phyloP scores from a whole-genome alignment of 192 early-diverging fungal species.

The Umbelopsis ramanniana region DNA sequence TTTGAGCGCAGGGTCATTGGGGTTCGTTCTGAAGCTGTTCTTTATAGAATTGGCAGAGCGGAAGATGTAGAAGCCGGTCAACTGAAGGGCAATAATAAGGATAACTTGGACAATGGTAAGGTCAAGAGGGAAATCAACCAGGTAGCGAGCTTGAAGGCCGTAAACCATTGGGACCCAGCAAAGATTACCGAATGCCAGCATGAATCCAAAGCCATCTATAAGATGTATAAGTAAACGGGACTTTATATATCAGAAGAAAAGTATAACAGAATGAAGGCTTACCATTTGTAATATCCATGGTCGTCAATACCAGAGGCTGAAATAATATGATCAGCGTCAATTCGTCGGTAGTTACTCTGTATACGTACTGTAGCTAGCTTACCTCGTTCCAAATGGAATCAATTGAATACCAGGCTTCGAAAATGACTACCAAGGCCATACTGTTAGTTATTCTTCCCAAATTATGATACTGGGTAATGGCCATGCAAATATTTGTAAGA shows the following conservation, averaged over 20 bases:
- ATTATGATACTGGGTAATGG: slow-evolving; percentile 72
- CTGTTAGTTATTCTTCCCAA: slow-evolving; percentile 73
- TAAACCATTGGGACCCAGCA: slow-evolving; percentile 94
- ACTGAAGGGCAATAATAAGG: slow-evolving; percentile 58
- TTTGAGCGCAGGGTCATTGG: slow-evolving; percentile 57
- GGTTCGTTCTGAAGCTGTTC: slow-evolving; percentile 83
- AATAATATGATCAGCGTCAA: slow-evolving; percentile 20
- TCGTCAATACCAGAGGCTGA: slow-evolving; percentile 83
- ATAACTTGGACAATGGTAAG: slow-evolving; percentile 49
- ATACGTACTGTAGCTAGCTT: neutral
- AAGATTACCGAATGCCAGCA: slow-evolving; percentile 79
- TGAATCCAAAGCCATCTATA: slow-evolving; percentile 91
- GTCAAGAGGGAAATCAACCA: slow-evolving; percentile 69
- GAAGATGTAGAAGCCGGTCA: slow-evolving; percentile 85
- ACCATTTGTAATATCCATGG: slow-evolving; percentile 94
- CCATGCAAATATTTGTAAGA: slow-evolving; percentile 77
- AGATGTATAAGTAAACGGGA: neutral
- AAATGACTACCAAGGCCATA: slow-evolving; percentile 76
- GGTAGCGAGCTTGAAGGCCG: slow-evolving; percentile 87
- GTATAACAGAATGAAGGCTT: neutral
- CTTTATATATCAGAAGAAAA: neutral
- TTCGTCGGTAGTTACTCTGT: neutral
- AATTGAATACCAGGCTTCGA: slow-evolving; percentile 84
- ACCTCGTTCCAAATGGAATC: slow-evolving; percentile 83
- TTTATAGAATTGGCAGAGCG: slow-evolving; percentile 90